phyloP scores from a whole-genome alignment of 345 rosid species.

The Salix koriyanagi region DNA sequence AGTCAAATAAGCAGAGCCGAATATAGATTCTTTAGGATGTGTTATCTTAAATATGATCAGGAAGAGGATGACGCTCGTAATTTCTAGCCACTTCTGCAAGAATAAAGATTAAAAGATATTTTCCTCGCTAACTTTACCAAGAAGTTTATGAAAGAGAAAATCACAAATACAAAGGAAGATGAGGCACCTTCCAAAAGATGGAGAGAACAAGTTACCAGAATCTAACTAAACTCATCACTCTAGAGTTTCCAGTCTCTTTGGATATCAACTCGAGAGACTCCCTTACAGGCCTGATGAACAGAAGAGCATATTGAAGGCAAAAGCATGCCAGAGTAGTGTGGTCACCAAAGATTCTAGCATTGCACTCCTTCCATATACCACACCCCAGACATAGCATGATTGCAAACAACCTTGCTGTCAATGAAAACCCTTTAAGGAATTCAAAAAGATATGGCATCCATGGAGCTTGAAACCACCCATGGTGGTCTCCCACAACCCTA shows the following conservation, averaged over 20 bases:
- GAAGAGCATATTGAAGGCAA: background rate
- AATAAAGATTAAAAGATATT: background rate
- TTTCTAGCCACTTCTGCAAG: background rate
- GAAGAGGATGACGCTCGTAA: background rate
- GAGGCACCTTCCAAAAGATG: background rate
- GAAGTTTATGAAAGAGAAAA: background rate
- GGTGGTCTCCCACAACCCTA: background rate
- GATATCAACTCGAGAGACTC: background rate
- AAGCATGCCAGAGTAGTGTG: background rate
- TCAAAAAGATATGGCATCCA: background rate
- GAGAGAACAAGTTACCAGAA: background rate
- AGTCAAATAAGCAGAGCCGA: background rate
- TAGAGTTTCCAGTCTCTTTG: background rate
- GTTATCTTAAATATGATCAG: background rate
- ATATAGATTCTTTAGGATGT: background rate
- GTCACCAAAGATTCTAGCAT: background rate
- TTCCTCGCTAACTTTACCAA: background rate
- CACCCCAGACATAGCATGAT: background rate
- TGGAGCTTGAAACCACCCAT: background rate
- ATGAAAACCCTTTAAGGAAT: background rate
- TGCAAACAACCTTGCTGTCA: background rate
- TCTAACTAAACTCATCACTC: background rate
- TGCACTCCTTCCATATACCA: background rate
- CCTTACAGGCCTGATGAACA: background rate
- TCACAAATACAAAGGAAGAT: background rate